phyloP scores from a whole-genome alignment of 768 basidiomycete genomes.

The Mycena chlorophos region DNA sequence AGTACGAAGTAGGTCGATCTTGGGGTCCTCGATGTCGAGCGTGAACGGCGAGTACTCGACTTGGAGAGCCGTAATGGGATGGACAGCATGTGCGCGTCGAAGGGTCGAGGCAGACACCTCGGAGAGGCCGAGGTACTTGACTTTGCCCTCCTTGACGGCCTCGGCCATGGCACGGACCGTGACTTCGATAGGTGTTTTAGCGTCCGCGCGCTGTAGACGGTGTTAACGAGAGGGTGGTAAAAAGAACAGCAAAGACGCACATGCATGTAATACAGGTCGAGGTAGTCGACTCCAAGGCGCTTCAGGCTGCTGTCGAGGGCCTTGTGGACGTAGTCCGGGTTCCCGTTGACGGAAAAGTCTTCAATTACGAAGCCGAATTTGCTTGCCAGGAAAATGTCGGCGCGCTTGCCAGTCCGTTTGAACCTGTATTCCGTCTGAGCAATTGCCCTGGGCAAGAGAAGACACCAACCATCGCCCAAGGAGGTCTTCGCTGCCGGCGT shows the following conservation, averaged over 20 bases:
- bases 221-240: neutral
- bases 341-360: slow-evolving; percentile 25
- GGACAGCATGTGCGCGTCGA: slow-evolving; percentile 35
- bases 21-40: slow-evolving; percentile 28
- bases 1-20: slow-evolving; percentile 30
- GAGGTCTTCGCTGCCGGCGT: slow-evolving; percentile 44
- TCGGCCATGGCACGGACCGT: slow-evolving; percentile 8
- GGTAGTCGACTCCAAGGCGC: slow-evolving; percentile 29
- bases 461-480: slow-evolving; percentile 43
- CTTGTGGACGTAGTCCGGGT: slow-evolving; percentile 31
- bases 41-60: slow-evolving; percentile 39
- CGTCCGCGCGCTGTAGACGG: slow-evolving; percentile 11
- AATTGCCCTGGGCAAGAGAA: neutral
- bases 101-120: slow-evolving; percentile 40
- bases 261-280: slow-evolving; percentile 38
- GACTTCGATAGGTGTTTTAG: slow-evolving; percentile 20
- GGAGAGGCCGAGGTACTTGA: slow-evolving; percentile 38
- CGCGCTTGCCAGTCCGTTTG: too few species aligned
- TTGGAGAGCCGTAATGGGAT: slow-evolving; percentile 37
- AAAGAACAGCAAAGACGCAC: neutral
- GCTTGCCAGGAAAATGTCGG: slow-evolving; percentile 52
- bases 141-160: slow-evolving; percentile 30
- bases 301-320: slow-evolving; percentile 32
- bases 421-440: slow-evolving; percentile 34
- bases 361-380: slow-evolving; percentile 43